phyloP scores from a whole-genome alignment of 2,329 filamentous ascomycete species.

The Exophiala sp. region DNA sequence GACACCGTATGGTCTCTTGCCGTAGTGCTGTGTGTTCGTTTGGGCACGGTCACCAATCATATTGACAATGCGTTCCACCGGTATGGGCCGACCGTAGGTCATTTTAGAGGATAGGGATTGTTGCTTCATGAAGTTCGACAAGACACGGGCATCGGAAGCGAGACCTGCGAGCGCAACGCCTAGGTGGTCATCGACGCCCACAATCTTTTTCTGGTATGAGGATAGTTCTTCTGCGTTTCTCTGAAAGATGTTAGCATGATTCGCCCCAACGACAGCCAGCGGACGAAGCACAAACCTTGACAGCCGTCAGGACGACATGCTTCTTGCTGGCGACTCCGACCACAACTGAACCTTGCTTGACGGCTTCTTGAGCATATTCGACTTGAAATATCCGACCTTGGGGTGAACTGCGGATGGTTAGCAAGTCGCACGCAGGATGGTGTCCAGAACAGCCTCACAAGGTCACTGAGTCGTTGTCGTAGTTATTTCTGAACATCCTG shows the following conservation, averaged over 20 bases:
- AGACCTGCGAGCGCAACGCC: slow-evolving; percentile 94
- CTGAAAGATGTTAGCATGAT: slow-evolving; percentile 44
- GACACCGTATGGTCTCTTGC: slow-evolving; percentile 91
- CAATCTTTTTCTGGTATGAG: slow-evolving; percentile 99
- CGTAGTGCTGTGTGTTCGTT: slow-evolving; percentile 96
- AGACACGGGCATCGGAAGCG: slow-evolving; percentile 93
- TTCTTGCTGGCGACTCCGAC: slow-evolving; percentile 97
- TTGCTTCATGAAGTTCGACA: slow-evolving; percentile 99
- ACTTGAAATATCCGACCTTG: slow-evolving; percentile 99
- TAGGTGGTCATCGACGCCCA: slow-evolving; percentile 90
- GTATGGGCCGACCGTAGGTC: slow-evolving; percentile 90
- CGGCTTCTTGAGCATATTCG: slow-evolving; percentile 96
- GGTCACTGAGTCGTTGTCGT: slow-evolving; percentile 99
- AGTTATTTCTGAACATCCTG: slow-evolving; percentile 99
- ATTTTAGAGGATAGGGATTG: slow-evolving; percentile 93
- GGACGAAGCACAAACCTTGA: slow-evolving; percentile 63
- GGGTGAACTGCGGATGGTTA: slow-evolving; percentile 63
- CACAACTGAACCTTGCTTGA: slow-evolving; percentile 97
- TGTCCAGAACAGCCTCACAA: slow-evolving; percentile 58
- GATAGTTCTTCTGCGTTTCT: slow-evolving; percentile 98
- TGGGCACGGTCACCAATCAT: slow-evolving; percentile 96
- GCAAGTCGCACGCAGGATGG: slow-evolving; percentile 5
- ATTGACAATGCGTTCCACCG: slow-evolving; percentile 78
- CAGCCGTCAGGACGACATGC: slow-evolving; percentile 87
- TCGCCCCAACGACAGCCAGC: slow-evolving; percentile 14